Evolutionary conservation across 164 flowering plant species (phyloP).

Genomic region (Berberis thunbergii): DNA sequence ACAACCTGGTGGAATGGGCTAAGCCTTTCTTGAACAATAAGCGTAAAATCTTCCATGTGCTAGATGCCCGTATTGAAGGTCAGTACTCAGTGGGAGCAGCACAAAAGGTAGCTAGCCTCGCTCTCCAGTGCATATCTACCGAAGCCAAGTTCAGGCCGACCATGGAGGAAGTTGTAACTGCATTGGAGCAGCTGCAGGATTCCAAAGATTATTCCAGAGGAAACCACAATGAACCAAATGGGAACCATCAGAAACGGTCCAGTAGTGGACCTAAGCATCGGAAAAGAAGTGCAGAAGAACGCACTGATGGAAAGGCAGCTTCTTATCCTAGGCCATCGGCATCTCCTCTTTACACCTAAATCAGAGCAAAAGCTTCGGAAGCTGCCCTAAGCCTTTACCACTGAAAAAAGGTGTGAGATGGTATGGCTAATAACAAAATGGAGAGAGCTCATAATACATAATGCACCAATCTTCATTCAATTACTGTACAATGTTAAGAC

Average conservation of each 20-base stretch:
- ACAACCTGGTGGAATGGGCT: conserved; percentile 2
- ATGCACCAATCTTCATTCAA: neutral
- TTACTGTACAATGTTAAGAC: neutral
- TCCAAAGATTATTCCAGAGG: conserved; percentile 5
- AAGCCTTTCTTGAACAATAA: neutral
- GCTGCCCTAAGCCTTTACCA: neutral
- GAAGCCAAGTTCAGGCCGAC: conserved; percentile 1
- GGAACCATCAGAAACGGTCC: conserved; percentile 7
- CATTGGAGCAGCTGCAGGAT: conserved; percentile 2
- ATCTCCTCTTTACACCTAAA: conserved; percentile 19
- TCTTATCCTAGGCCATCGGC: conserved; percentile 42
- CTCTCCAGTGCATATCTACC: neutral
- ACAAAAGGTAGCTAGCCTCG: conserved; percentile 1
- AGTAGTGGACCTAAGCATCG: conserved; percentile 13
- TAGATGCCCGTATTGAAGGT: neutral
- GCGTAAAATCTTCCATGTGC: neutral
- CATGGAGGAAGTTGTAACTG: neutral
- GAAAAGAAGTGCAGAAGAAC: conserved; percentile 13
- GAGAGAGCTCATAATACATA: too few relatives aligned
- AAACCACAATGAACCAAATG: conserved; percentile 7
- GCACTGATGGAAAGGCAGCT: conserved; percentile 10
- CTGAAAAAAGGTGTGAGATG: neutral
- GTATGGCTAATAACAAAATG: neutral
- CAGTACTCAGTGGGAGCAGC: neutral
- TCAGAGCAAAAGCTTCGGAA: neutral